A percentile compares a stretch with the other conserved stretches of the same genome.
Conservation (phyloP, 2,329 filamentous ascomycete species). For the Sclerotiophoma versabilis region DNA sequence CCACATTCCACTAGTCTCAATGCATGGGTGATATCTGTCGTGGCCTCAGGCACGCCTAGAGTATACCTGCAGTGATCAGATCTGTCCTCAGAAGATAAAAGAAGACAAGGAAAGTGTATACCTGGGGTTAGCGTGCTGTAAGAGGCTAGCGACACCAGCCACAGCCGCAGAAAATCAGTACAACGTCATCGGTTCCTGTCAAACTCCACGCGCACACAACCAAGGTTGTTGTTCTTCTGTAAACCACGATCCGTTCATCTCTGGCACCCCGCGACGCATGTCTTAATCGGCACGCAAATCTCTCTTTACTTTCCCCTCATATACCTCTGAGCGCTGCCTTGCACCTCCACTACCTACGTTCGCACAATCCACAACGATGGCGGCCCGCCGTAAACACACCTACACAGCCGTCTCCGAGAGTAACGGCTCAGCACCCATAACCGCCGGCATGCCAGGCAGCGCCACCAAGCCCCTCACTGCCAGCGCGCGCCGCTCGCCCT, state of each 20-base stretch:
- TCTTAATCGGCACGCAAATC: neutral
- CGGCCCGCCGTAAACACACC: slow-evolving; percentile 42
- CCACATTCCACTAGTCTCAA: neutral
- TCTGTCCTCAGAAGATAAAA: slow-evolving; percentile 20
- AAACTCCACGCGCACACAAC: neutral
- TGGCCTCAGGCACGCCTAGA: neutral
- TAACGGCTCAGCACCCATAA: slow-evolving; percentile 26
- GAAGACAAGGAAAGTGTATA: slow-evolving; percentile 22
- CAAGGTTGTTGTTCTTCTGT: neutral
- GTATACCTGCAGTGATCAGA: slow-evolving; percentile 3
- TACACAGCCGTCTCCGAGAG: slow-evolving; percentile 16
- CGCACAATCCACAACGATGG: slow-evolving; percentile 28
- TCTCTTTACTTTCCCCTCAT: neutral
- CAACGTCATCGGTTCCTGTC: slow-evolving; percentile 33
- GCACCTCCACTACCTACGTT: neutral
- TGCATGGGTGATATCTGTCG: neutral
- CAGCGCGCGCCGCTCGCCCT: slow-evolving; percentile 58
- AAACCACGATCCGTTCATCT: neutral
- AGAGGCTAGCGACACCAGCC: slow-evolving; percentile 28
- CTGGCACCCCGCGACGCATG: neutral
- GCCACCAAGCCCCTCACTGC: slow-evolving; percentile 35
- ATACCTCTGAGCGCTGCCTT: neutral
- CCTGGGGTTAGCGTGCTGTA: slow-evolving; percentile 15
- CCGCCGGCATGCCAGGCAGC: slow-evolving; percentile 33
- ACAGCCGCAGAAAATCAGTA: slow-evolving; percentile 23